Percentiles rank a stretch among this genome's conserved stretches.
These are phyloP conservation scores for Neckera pumila DNA, from an alignment of 225 moss, liverwort and hornwort species.

Conservation along the genomic window DNA sequence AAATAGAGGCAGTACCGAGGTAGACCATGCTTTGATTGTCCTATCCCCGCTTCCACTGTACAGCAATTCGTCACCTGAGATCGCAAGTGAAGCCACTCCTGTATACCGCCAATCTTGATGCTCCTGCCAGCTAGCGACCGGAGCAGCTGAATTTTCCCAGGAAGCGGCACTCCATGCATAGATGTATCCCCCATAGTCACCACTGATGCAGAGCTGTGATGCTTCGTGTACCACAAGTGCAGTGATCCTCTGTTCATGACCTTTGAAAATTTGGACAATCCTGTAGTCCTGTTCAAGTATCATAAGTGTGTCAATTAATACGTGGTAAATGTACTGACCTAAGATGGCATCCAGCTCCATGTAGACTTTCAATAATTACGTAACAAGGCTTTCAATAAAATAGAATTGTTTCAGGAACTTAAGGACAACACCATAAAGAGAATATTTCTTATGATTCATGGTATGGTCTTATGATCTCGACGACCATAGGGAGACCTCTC, in stretches of 20 bases:
- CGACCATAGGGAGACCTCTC: background rate
- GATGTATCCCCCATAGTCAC: slow-evolving; percentile 60
- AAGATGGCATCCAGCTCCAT: background rate
- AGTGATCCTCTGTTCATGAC: slow-evolving; percentile 61
- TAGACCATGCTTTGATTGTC: slow-evolving; percentile 86
- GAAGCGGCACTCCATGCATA: slow-evolving; percentile 52
- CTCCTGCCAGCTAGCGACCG: slow-evolving; percentile 70
- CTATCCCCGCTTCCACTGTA: slow-evolving; percentile 94
- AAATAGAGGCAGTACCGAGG: slow-evolving; percentile 31
- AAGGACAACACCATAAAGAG: background rate
- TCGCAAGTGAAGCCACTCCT: slow-evolving; percentile 65
- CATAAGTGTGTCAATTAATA: background rate
- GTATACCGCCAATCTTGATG: slow-evolving; percentile 88
- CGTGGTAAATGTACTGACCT: background rate
- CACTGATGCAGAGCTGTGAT: slow-evolving; percentile 60
- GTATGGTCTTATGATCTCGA: background rate
- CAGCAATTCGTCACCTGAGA: slow-evolving; percentile 59
- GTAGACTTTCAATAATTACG: background rate
- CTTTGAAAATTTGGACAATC: slow-evolving; percentile 39
- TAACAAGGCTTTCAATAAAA: background rate
- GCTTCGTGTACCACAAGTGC: slow-evolving; percentile 61
- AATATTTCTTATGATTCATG: background rate
- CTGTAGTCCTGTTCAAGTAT: slow-evolving; percentile 35
- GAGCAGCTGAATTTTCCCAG: background rate
- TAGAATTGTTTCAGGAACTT: background rate